Percentiles rank a stretch among this genome's conserved stretches.
Evolutionary conservation across 164 flowering plant genomes (phyloP).

Genomic region (Stephania cephalantha): DNA sequence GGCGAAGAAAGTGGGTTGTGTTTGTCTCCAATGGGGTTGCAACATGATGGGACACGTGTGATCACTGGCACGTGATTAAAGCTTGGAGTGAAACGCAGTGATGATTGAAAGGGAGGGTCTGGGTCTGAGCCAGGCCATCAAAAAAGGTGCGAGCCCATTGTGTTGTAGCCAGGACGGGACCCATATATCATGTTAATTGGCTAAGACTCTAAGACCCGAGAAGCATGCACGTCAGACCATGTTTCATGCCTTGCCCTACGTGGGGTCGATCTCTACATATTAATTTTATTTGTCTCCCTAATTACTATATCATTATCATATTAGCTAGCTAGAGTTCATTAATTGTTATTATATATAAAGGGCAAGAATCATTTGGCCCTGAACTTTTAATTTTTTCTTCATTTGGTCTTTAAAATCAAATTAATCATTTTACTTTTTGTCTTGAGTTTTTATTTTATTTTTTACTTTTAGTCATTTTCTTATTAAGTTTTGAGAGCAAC

Average conservation of each 20-base stretch:
- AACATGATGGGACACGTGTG: not conserved
- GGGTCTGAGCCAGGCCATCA: not conserved
- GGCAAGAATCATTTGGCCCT: no score
- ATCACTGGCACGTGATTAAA: not conserved
- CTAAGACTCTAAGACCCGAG: not conserved
- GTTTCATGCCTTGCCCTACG: not conserved
- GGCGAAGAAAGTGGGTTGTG: no score
- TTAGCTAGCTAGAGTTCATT: no score
- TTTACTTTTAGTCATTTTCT: no score
- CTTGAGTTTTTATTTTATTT: no score
- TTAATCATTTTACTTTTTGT: no score
- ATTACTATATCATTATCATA: not conserved
- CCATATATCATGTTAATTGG: not conserved
- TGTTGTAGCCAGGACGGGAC: not conserved
- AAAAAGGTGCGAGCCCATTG: not conserved
- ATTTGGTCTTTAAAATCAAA: no score
- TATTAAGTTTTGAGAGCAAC: no score
- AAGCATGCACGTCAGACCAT: not conserved
- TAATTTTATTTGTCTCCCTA: not conserved
- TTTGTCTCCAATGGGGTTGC: no score
- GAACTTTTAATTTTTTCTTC: no score
- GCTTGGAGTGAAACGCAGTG: not conserved
- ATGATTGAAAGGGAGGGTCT: not conserved
- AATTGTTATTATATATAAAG: no score
- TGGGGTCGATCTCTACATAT: not conserved